Percentiles rank a stretch among this genome's conserved stretches.
phyloP scores from a whole-genome alignment of 345 rosid genomes.

The Carallia brachiata region DNA sequence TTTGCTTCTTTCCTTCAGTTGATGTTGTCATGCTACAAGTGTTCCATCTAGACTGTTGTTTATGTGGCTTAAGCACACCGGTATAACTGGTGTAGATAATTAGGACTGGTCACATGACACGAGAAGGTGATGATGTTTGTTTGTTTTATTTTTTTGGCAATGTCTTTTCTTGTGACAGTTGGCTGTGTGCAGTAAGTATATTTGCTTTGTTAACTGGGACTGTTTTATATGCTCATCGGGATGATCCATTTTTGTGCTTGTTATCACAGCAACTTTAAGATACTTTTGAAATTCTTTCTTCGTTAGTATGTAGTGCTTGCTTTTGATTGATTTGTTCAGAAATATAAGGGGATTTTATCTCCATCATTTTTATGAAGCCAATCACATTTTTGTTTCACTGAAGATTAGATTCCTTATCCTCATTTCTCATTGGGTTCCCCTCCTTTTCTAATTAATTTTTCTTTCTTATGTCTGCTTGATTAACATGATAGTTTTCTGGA shows the following conservation, averaged over 20 bases:
- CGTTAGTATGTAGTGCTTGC: not conserved
- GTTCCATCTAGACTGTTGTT: not conserved
- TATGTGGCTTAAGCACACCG: not conserved
- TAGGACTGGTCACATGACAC: not conserved
- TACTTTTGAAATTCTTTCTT: not conserved
- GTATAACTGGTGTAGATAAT: not conserved
- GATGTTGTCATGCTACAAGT: not conserved
- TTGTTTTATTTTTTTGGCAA: too few species aligned
- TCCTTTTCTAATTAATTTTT: not conserved
- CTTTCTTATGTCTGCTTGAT: not conserved
- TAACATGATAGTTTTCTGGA: slow-evolving; percentile 15
- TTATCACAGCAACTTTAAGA: not conserved
- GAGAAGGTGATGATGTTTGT: not conserved
- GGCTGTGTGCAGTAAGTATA: not conserved
- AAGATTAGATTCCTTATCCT: not conserved
- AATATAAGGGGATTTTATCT: not conserved
- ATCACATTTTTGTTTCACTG: not conserved
- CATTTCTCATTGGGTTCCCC: not conserved
- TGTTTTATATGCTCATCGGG: not conserved
- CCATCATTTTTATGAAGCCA: not conserved
- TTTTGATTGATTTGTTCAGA: not conserved
- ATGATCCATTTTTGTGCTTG: not conserved
- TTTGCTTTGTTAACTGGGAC: too few species aligned
- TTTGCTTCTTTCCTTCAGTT: not conserved
- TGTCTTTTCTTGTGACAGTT: too few species aligned